phyloP scores from a whole-genome alignment of 805 yeast species.

The Candida ovalis region DNA sequence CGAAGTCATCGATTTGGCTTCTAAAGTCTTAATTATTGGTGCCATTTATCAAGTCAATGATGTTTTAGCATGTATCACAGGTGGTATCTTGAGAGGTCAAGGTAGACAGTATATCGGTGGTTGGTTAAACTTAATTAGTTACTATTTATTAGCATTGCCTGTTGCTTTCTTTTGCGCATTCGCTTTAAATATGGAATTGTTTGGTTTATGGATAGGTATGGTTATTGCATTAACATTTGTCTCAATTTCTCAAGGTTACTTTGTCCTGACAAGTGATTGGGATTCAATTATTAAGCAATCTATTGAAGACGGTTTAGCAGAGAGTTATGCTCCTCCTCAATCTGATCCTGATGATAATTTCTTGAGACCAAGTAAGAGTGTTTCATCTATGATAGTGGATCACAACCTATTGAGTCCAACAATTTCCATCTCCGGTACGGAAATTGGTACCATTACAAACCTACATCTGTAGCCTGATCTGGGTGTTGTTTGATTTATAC shows the following conservation, averaged over 20 bases:
- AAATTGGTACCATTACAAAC: constrained; percentile 4
- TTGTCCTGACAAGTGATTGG: constrained; percentile 30
- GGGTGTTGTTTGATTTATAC: too few species aligned
- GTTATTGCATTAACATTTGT: constrained; percentile 49
- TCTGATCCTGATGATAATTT: constrained; percentile 1
- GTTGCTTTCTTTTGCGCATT: constrained; percentile 53
- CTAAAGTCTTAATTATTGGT: constrained; percentile 53
- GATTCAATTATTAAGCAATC: constrained; percentile 28
- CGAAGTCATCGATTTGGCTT: constrained; percentile 49
- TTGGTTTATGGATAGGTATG: constrained; percentile 65
- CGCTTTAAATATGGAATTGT: constrained; percentile 42
- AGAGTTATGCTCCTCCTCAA: constrained; percentile 4
- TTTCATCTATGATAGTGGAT: constrained; percentile 21
- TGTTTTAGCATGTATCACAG: constrained; percentile 65
- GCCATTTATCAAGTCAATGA: constrained; percentile 71
- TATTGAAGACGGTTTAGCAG: constrained; percentile 24
- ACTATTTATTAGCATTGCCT: constrained; percentile 63
- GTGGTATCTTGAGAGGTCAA: constrained; percentile 76
- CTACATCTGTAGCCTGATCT: constrained; percentile 1
- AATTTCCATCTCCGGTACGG: constrained; percentile 14
- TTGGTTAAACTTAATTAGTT: constrained; percentile 50
- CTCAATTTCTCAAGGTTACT: constrained; percentile 40
- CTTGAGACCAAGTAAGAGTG: constrained; percentile 10
- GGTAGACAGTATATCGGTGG: constrained; percentile 69
- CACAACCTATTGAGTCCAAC: constrained; percentile 28